Base-by-base conservation (phyloP, 441 rosid genomes). In the Theobroma grandiflorum region DNA sequence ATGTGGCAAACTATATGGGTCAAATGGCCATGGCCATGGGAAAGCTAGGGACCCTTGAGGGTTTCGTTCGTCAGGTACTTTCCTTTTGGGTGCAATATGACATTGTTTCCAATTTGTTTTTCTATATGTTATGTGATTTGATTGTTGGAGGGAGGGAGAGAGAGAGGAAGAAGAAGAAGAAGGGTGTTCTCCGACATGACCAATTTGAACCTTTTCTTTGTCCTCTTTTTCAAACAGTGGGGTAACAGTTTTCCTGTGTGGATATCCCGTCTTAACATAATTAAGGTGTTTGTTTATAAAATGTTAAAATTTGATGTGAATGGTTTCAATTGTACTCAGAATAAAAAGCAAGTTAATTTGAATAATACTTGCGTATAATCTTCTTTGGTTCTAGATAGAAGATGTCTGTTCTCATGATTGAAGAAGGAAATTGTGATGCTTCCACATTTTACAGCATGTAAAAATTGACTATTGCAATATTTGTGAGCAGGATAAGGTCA, bases 11-110 rank as follows among this genome's bases (percentile, higher is more conserved):
- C 84, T 94, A 94, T 61, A 94, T 94, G 98, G 98, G 98, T 79
- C 98, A 92, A 86, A 92, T 94, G 98, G 96, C 98, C 62, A 92
- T 94, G 93, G 98, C 96, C 55, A 94, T 94, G 98, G 96, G 96
- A 63, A 93, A 94, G 82, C 87, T 94, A 33, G 96, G 93, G 47
- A 90, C 95, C 8, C 90, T 94, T 0, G 96, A 94, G 81, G 93
- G 93, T n/a, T 94, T 94, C 82, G 88, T 93, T 70, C 86, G 87
- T 38, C 97, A 94, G 98, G 98, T 94, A 89, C 64, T 52, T 73
- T 50, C 22, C 0, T 49, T 49, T 16, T 68, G 55, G 35, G 7
- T 66, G 50, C 10, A 40, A 40, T 63, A 63, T 63, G 68, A 49
- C 49, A 38, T 63, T 63, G 42, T 57, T 57, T 22, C 2, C 47